Percentiles rank a stretch among this genome's conserved stretches.
phyloP scores from a whole-genome alignment of 371 early-diverging fungal genomes.

The Circinella minor region DNA sequence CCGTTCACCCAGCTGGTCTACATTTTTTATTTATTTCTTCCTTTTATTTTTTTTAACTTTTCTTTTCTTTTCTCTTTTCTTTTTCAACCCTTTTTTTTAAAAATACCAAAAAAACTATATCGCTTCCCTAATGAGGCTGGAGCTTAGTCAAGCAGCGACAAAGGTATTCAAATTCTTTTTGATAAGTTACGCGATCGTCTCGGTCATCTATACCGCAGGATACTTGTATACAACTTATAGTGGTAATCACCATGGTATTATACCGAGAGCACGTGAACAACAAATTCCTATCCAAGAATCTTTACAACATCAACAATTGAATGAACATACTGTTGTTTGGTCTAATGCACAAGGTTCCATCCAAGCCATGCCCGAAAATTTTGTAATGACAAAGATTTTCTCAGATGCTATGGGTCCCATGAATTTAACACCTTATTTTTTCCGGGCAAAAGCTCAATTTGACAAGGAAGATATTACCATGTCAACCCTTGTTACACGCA shows the following conservation, averaged over 20 bases:
- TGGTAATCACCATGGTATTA: slow-evolving; percentile 15
- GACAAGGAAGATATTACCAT: slow-evolving; percentile 66
- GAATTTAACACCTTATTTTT: slow-evolving; percentile 66
- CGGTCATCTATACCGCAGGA: slow-evolving; percentile 24
- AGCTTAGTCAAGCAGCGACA: slow-evolving; percentile 19
- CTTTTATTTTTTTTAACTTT: neutral
- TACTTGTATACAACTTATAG: slow-evolving; percentile 23
- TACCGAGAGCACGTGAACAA: slow-evolving; percentile 22
- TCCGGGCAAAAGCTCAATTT: slow-evolving; percentile 51
- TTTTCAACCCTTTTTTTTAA: neutral
- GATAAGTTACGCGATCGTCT: slow-evolving; percentile 23
- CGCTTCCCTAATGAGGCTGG: slow-evolving; percentile 17
- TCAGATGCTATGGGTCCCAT: slow-evolving; percentile 69
- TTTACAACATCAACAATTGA: slow-evolving; percentile 8
- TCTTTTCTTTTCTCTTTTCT: slow-evolving; percentile 2
- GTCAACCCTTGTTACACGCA: slow-evolving; percentile 65
- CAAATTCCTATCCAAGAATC: slow-evolving; percentile 5
- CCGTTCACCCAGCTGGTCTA: slow-evolving; percentile 7
- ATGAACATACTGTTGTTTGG: slow-evolving; percentile 26
- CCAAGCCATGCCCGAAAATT: slow-evolving; percentile 50
- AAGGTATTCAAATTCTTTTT: slow-evolving; percentile 23
- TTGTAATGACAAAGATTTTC: slow-evolving; percentile 64
- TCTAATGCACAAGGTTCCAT: slow-evolving; percentile 18
- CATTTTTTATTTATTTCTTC: no score
- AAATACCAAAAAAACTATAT: slow-evolving; percentile 4